Evolutionary conservation across 1,284 basidiomycete species (phyloP), one percentile per base, ranked within the genome.

Genomic region (Sporisorium reilianum): DNA sequence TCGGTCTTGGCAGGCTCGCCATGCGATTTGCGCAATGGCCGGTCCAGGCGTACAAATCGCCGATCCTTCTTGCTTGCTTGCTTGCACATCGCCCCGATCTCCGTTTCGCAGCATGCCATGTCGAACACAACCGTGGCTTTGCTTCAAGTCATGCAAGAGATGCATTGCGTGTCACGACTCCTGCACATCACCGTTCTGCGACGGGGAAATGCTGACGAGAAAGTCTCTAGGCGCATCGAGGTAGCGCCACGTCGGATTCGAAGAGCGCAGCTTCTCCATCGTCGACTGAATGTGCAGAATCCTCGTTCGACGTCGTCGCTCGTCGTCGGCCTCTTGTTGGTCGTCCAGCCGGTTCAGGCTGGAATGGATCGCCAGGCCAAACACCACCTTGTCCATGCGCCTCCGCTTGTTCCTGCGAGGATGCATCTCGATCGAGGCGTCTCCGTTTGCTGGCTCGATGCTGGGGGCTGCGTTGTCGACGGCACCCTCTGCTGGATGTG

Each of bases 331-430:
- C 32, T 74, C 58, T 25, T 68, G 49, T 23, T 62, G 45, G 10
- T 52, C 55, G 22, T 74, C 56, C 16, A 68, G 32, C 2, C 64
- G 55, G 25, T 58, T 57, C 9, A 67, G 52, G 30, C 64, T 67
- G 5, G 71, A 74, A 14, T 59, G 58, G 12, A 64, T 60, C 2
- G 61, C 61, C 10, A 74, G 48, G 3, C 71, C 71, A 48, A 68
- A 68, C 0, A 74, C 62, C 30, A 74, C 59, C 22, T 64, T 67
- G 28, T 51, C 45, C 71, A 74, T 74, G 18, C 62, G 36, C 36
- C 58, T 62, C 5, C 62, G 71, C 44, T 74, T 74, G 4, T 10
- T 16, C 3, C 50, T 44, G 26, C 57, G 38, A 32, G 53, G 54
- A 16, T 45, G 53, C 45, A 25, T 8, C 26, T 60, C 62, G 20